Conservation (phyloP, 139 green algal species). For the Axilococcus clingmanii region DNA sequence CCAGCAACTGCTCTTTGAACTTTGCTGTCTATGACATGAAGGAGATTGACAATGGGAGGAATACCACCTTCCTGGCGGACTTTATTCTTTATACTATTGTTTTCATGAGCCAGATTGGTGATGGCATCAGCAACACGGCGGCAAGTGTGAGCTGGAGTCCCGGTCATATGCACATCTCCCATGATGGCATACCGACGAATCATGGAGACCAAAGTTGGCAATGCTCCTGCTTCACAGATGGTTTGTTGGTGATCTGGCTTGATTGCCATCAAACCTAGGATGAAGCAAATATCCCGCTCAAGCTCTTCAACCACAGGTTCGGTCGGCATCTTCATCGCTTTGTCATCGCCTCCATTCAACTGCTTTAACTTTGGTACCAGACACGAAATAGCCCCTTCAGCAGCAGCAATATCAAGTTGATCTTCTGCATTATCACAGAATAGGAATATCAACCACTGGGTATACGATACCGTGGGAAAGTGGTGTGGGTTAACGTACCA, state of each 20-base stretch:
- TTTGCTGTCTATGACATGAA: constrained; percentile 79
- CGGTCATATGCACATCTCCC: constrained; percentile 5
- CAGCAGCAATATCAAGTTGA: constrained; percentile 58
- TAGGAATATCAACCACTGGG: background rate
- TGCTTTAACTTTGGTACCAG: constrained; percentile 57
- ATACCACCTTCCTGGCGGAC: constrained; percentile 83
- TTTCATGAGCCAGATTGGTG: constrained; percentile 95
- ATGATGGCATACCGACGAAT: constrained; percentile 32
- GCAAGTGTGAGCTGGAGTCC: constrained; percentile 21
- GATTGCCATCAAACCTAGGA: constrained; percentile 81
- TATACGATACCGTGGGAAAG: no score
- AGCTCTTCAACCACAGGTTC: constrained; percentile 51
- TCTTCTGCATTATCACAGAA: constrained; percentile 47
- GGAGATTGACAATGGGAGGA: constrained; percentile 76
- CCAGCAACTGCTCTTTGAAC: constrained; percentile 76
- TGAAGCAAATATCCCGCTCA: constrained; percentile 84
- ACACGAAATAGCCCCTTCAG: constrained; percentile 44
- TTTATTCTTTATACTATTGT: constrained; percentile 82
- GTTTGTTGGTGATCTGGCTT: constrained; percentile 76
- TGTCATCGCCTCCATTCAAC: constrained; percentile 9
- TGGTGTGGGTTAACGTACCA: no score
- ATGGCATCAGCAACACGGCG: constrained; percentile 87
- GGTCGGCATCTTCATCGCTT: constrained; percentile 9
- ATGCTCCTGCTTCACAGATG: constrained; percentile 59
- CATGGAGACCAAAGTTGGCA: constrained; percentile 59